phyloP scores from a whole-genome alignment of 2,329 filamentous ascomycete species.

The Cladosporium cucumerinum region DNA sequence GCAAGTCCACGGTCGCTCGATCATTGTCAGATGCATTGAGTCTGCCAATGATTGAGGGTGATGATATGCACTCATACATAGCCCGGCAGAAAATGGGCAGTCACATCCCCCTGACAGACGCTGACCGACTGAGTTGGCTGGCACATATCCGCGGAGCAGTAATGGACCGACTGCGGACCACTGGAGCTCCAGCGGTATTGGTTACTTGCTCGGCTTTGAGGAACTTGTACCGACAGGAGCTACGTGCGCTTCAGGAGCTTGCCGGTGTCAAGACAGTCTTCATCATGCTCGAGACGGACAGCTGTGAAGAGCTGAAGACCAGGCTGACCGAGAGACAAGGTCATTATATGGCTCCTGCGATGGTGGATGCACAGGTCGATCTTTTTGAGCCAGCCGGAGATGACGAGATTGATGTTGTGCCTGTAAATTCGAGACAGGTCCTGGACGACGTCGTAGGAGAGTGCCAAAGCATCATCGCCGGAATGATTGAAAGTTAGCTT shows the following conservation, averaged over 20 bases:
- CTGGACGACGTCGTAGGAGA: constrained; percentile 1
- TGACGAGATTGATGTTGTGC: constrained; percentile 38
- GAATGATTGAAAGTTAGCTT: not conserved
- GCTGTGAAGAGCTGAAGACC: constrained; percentile 29
- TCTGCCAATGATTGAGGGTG: constrained; percentile 42
- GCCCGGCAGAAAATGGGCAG: constrained; percentile 36
- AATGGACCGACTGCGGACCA: constrained; percentile 19
- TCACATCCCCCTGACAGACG: constrained; percentile 33
- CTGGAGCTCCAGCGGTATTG: constrained; percentile 32
- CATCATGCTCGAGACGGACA: constrained; percentile 36
- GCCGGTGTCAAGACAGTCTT: constrained; percentile 31
- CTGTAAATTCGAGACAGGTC: constrained; percentile 25
- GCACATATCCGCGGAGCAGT: constrained; percentile 14
- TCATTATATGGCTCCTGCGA: constrained; percentile 39
- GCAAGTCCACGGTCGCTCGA: constrained; percentile 40
- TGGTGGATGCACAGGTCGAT: constrained; percentile 37
- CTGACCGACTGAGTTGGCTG: constrained; percentile 27
- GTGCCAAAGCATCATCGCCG: not conserved
- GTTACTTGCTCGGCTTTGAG: constrained; percentile 43
- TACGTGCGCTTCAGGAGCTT: constrained; percentile 27
- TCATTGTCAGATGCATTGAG: constrained; percentile 31
- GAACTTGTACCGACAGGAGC: constrained; percentile 33
- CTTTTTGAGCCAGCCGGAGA: constrained; percentile 31
- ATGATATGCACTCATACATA: constrained; percentile 36
- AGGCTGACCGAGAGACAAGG: constrained; percentile 30